Percentiles rank a stretch among this genome's conserved stretches.
phyloP scores from a whole-genome alignment of 1,284 basidiomycete genomes.

The Lentinula novae-zelandiae region DNA sequence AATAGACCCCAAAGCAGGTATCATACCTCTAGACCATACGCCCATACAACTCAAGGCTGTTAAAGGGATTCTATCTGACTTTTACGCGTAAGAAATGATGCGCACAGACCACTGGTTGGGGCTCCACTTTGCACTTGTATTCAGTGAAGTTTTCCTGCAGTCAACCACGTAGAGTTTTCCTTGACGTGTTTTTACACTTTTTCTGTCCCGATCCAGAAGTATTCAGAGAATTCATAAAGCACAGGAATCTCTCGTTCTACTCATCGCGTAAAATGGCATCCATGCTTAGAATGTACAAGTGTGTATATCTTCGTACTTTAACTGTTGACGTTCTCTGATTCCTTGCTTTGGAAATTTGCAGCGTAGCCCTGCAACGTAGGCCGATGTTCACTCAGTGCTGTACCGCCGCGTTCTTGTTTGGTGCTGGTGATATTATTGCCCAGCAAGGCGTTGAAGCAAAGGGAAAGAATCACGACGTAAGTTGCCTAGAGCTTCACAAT shows the following conservation, averaged over 20 bases:
- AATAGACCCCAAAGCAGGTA: constrained; percentile 7
- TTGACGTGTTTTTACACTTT: no score
- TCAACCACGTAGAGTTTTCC: no score
- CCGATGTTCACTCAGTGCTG: constrained; percentile 63
- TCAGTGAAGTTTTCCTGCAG: not conserved
- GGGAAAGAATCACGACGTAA: constrained; percentile 67
- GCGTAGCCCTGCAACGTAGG: constrained; percentile 57
- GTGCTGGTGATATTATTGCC: constrained; percentile 77
- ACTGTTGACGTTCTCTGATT: not conserved
- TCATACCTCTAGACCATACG: constrained; percentile 13
- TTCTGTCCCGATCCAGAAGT: not conserved
- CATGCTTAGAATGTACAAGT: constrained; percentile 13
- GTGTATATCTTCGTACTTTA: not conserved
- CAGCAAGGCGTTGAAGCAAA: constrained; percentile 76
- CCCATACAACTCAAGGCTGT: not conserved
- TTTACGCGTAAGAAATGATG: not conserved
- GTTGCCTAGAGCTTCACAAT: constrained; percentile 21
- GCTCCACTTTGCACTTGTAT: not conserved
- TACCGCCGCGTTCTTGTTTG: constrained; percentile 69
- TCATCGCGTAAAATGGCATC: constrained; percentile 8
- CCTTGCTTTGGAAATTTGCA: constrained; percentile 23
- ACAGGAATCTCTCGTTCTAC: no score
- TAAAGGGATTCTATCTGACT: no score
- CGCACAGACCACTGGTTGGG: not conserved
- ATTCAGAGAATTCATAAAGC: not conserved